Conservation (phyloP, 345 rosid species). For the Anacardium occidentale region DNA sequence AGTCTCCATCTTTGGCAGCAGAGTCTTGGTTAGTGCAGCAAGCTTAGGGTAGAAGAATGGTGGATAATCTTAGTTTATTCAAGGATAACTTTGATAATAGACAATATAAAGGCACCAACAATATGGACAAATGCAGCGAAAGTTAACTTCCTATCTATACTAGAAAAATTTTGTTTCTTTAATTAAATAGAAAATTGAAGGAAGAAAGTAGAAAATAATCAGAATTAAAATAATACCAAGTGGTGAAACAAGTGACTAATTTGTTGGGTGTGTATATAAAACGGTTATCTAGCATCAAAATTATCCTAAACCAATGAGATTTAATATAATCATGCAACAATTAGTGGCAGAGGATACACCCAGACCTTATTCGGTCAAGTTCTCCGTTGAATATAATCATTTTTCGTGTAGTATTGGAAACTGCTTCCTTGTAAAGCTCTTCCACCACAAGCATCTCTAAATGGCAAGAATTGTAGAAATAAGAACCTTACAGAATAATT, state of each 20-base stretch:
- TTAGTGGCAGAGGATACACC: slow-evolving; percentile 83
- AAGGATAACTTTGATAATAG: slow-evolving; percentile 33
- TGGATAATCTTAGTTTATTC: slow-evolving; percentile 66
- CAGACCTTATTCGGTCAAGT: slow-evolving; percentile 93
- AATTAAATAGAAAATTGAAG: neutral
- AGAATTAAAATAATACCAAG: neutral
- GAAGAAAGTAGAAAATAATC: neutral
- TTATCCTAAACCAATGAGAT: neutral
- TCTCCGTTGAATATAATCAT: slow-evolving; percentile 87
- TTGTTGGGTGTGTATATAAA: neutral
- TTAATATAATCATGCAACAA: neutral
- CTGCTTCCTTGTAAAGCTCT: slow-evolving; percentile 91
- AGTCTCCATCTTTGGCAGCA: slow-evolving; percentile 84
- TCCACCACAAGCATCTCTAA: slow-evolving; percentile 97
- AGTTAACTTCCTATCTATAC: neutral
- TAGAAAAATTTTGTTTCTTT: neutral
- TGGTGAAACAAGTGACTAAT: neutral
- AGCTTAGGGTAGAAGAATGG: slow-evolving; percentile 92
- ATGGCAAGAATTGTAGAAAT: slow-evolving; percentile 16
- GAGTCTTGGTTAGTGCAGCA: slow-evolving; percentile 66
- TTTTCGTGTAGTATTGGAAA: slow-evolving; percentile 53
- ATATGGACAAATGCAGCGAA: slow-evolving; percentile 1
- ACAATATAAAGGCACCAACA: neutral
- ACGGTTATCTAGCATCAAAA: neutral
- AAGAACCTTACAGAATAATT: slow-evolving; percentile 7